phyloP scores from a whole-genome alignment of 768 basidiomycete genomes.

The Trametes villosa region DNA sequence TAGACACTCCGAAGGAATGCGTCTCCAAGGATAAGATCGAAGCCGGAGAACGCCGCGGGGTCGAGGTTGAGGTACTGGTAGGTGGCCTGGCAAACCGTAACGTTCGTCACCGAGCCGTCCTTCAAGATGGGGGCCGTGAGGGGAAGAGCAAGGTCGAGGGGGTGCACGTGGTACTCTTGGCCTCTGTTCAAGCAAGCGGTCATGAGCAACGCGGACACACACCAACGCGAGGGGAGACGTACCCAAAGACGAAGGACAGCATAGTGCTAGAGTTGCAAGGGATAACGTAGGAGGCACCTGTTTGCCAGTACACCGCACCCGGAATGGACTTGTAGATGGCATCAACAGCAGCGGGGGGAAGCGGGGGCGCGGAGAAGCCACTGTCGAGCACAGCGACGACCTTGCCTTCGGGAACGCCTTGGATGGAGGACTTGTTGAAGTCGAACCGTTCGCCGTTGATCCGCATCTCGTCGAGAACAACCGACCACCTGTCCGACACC shows the following conservation, averaged over 20 bases:
- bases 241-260: constrained; percentile 37
- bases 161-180: constrained; percentile 35
- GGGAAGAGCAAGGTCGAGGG: constrained; percentile 30
- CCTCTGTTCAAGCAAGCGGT: constrained; percentile 42
- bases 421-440: constrained; percentile 42
- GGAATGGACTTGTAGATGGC: constrained; percentile 36
- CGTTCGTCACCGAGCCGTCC: constrained; percentile 13
- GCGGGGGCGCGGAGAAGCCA: constrained; percentile 33
- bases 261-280: constrained; percentile 33
- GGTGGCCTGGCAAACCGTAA: constrained; percentile 33
- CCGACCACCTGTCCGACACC: constrained; percentile 27
- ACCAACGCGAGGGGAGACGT: background rate
- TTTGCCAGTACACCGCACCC: constrained; percentile 33
- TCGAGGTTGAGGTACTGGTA: constrained; percentile 25
- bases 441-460: constrained; percentile 55
- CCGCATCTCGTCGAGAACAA: constrained; percentile 41
- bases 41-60: constrained; percentile 13
- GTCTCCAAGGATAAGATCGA: constrained; percentile 39
- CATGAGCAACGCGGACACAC: background rate
- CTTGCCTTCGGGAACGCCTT: constrained; percentile 26
- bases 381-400: constrained; percentile 34
- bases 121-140: constrained; percentile 19
- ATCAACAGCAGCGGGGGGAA: constrained; percentile 29
- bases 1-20: constrained; percentile 41
- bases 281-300: constrained; percentile 29